Conservation (phyloP, 345 rosid genomes). For the Alliaria petiolata region DNA sequence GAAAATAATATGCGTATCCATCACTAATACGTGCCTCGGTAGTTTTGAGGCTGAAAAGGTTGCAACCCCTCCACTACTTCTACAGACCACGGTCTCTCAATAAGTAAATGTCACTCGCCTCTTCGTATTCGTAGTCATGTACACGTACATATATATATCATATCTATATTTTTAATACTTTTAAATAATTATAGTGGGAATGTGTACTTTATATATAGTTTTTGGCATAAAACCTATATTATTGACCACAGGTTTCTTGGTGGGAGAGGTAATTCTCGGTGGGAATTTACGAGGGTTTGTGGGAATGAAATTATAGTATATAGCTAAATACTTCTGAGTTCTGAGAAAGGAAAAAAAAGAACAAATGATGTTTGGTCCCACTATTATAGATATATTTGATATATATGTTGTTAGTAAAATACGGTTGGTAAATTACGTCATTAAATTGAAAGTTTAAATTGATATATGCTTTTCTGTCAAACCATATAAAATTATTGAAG, state of each 20-base stretch:
- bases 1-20: not conserved
- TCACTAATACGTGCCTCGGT: conserved; percentile 7
- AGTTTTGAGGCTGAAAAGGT: conserved; percentile 11
- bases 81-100: not conserved
- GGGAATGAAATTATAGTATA: not conserved
- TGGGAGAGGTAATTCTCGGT: not conserved
- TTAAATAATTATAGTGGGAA: not conserved
- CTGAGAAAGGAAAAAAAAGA: too few relatives aligned
- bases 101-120: not conserved
- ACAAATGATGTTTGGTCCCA: not conserved
- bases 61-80: conserved; percentile 24
- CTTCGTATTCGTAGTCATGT: conserved; percentile 17
- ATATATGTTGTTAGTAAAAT: not conserved
- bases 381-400: not conserved
- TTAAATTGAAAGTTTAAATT: not conserved
- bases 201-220: not conserved
- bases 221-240: not conserved
- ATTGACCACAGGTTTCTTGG: not conserved
- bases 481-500: not conserved
- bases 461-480: not conserved
- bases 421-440: not conserved
- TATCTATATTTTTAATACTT: not conserved
- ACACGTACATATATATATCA: not conserved
- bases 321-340: not conserved
- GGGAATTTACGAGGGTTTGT: not conserved